Evolutionary conservation across 2,329 filamentous ascomycete genomes (phyloP).

Genomic region (Fusarium beomiforme): DNA sequence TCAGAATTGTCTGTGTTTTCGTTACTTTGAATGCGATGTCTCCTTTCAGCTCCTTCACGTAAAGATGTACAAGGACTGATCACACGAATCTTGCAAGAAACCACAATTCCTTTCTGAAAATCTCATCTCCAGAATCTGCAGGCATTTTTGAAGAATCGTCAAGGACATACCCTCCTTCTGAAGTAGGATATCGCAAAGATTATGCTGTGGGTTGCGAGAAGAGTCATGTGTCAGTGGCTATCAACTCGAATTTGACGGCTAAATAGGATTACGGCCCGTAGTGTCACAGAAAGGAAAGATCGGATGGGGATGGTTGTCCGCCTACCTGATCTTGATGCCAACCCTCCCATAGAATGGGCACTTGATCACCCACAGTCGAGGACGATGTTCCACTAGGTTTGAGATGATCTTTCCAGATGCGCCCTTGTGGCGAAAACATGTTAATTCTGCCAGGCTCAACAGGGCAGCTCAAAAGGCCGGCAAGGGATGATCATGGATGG

Average conservation of each 20-base stretch:
- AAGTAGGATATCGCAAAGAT: not conserved
- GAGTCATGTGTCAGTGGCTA: constrained; percentile 24
- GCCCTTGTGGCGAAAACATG: constrained; percentile 24
- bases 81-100: not conserved
- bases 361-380: constrained; percentile 13
- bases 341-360: constrained; percentile 17
- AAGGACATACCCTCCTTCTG: not conserved
- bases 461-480: constrained; percentile 19
- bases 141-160: not conserved
- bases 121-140: constrained; percentile 1
- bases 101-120: not conserved
- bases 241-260: constrained; percentile 27
- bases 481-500: constrained; percentile 23
- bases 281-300: constrained; percentile 24
- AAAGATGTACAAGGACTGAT: not conserved
- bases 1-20: not conserved
- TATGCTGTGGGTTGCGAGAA: constrained; percentile 26
- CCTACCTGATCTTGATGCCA: constrained; percentile 10
- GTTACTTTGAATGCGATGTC: not conserved
- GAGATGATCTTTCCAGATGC: constrained; percentile 27
- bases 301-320: constrained; percentile 16
- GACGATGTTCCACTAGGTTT: constrained; percentile 13
- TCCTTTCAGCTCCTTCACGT: not conserved
- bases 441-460: constrained; percentile 18
- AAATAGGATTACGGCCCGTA: constrained; percentile 33